phyloP scores from a whole-genome alignment of 805 yeast genomes.

The Monosporozyma servazzii region DNA sequence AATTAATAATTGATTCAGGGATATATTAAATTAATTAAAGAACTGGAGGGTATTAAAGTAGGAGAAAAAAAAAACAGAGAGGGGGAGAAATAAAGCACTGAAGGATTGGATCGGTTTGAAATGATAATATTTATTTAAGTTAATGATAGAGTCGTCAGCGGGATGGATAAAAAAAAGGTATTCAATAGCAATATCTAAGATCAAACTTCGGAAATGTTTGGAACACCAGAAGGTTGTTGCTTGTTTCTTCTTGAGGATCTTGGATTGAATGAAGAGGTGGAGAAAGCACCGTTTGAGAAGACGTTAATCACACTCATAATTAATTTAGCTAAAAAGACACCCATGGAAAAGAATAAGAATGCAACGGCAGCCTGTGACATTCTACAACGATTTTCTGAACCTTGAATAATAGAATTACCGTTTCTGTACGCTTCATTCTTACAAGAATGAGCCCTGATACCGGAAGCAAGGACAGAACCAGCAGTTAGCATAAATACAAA shows the following conservation, averaged over 20 bases:
- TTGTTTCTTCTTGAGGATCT: slow-evolving; percentile 25
- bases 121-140: neutral
- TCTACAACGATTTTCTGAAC: slow-evolving; percentile 79
- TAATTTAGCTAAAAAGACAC: slow-evolving; percentile 58
- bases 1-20: neutral
- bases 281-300: slow-evolving; percentile 31
- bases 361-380: slow-evolving; percentile 82
- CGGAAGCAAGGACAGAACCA: slow-evolving; percentile 89
- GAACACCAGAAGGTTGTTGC: slow-evolving; percentile 45
- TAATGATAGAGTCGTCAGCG: neutral
- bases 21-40: slow-evolving; percentile 1
- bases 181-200: neutral
- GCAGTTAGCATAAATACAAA: slow-evolving; percentile 86
- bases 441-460: slow-evolving; percentile 79
- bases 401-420: slow-evolving; percentile 62
- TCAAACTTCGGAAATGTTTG: slow-evolving; percentile 82
- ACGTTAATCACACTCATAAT: slow-evolving; percentile 44
- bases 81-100: neutral
- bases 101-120: neutral
- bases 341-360: slow-evolving; percentile 76
- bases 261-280: slow-evolving; percentile 9
- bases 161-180: slow-evolving; percentile 2
- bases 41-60: neutral
- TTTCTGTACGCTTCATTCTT: slow-evolving; percentile 53
- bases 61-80: neutral